These are phyloP conservation scores for Diplodia scrobiculata DNA, from an alignment of 2,329 filamentous ascomycete genomes.

Conservation along the genomic window DNA sequence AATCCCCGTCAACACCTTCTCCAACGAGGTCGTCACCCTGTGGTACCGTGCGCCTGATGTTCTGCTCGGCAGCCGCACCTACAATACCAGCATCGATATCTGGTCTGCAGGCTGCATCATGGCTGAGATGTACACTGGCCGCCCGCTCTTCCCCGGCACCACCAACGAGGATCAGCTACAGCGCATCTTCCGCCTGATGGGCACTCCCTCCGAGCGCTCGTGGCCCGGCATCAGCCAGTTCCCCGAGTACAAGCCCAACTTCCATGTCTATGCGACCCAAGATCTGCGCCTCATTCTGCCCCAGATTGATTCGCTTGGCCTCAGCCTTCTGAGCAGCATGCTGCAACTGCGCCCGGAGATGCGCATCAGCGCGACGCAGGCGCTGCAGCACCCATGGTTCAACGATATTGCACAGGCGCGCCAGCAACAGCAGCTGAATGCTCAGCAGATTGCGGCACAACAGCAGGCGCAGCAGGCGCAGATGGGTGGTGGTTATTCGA, in stretches of 20 bases:
- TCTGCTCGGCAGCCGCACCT: conserved; percentile 87
- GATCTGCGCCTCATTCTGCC: conserved; percentile 84
- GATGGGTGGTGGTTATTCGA: conserved; percentile 43
- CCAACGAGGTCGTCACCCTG: conserved; percentile 94
- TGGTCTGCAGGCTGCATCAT: conserved; percentile 99
- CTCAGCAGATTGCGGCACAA: conserved; percentile 40
- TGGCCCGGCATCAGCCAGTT: conserved; percentile 96
- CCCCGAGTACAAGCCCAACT: conserved; percentile 96
- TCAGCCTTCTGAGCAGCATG: conserved; percentile 87
- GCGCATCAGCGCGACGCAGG: conserved; percentile 82
- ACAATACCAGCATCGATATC: conserved; percentile 99
- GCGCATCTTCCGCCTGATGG: conserved; percentile 98
- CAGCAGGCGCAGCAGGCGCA: conserved; percentile 44
- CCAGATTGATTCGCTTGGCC: conserved; percentile 82
- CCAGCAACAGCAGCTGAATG: conserved; percentile 42
- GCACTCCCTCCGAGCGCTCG: conserved; percentile 88
- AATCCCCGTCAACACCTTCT: conserved; percentile 97
- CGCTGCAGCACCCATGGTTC: conserved; percentile 92
- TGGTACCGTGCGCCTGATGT: conserved; percentile 99
- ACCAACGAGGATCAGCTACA: conserved; percentile 97
- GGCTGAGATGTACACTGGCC: conserved; percentile 98
- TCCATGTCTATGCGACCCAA: conserved; percentile 92
- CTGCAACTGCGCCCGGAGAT: conserved; percentile 90
- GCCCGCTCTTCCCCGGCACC: conserved; percentile 93
- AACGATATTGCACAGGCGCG: conserved; percentile 57